Percentiles rank a stretch among this genome's conserved stretches.
Evolutionary conservation across 495 filamentous ascomycete species (phyloP).

Genomic region (Aspergillus cavernicola): DNA sequence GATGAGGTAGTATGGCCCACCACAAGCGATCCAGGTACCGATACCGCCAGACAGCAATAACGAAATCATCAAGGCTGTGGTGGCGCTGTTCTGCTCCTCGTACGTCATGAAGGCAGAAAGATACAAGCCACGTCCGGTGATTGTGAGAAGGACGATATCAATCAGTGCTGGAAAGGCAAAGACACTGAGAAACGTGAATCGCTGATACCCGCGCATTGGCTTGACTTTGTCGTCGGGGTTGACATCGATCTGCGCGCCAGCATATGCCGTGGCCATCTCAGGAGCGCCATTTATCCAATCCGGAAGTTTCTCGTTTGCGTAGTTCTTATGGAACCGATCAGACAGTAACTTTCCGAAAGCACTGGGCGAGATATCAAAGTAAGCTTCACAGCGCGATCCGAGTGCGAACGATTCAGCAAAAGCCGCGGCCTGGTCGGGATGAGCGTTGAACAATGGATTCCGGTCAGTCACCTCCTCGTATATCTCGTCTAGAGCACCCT

Average conservation of each 20-base stretch:
- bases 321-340: conserved; percentile 48
- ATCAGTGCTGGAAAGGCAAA: conserved; percentile 59
- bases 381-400: conserved; percentile 57
- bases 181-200: conserved; percentile 56
- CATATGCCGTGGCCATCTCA: conserved; percentile 48
- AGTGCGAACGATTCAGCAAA: conserved; percentile 60
- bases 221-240: conserved; percentile 46
- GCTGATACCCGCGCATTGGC: conserved; percentile 45
- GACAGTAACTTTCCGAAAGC: conserved; percentile 54
- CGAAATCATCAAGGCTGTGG: conserved; percentile 53
- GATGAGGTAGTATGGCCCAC: conserved; percentile 58
- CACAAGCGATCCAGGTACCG: conserved; percentile 56
- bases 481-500: conserved; percentile 55
- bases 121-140: conserved; percentile 56
- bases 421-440: conserved; percentile 55
- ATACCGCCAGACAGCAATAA: conserved; percentile 54
- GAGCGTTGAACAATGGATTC: conserved; percentile 54
- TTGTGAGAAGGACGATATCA: conserved; percentile 55
- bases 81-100: conserved; percentile 50
- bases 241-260: conserved; percentile 54
- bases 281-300: conserved; percentile 48
- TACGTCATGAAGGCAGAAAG: conserved; percentile 51
- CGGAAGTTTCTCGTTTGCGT: conserved; percentile 47
- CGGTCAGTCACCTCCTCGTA: conserved; percentile 58
- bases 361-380: conserved; percentile 54